Base-by-base conservation (phyloP, 306 rosid genomes). In the Sophora flavescens region DNA sequence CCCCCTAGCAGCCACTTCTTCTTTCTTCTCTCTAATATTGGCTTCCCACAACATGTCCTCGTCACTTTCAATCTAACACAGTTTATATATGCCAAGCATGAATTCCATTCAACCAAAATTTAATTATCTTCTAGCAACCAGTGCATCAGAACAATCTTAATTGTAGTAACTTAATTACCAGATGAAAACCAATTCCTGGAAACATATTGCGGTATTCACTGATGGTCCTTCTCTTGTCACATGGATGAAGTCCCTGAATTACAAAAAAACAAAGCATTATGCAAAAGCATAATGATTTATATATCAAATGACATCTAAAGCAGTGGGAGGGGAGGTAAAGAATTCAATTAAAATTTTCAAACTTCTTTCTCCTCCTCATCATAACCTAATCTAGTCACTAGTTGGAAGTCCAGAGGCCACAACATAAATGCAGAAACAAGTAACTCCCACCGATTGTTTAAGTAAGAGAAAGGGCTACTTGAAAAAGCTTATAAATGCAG, bases 131-230 rank as follows among this genome's bases (percentile, higher is more conserved):
- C 50, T 3, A 68, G 63, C 11, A 79, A 70, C 56, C 56, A 70
- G 65, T 71, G 50, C 65, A 67, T 54, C 16, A 67, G 35, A 74
- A 61, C 44, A 63, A 74, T 44, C 12, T 61, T 59, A 68, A 54
- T 16, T 71, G n/a, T 7, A 47, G 35, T 13, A 56, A 10, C 70
- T n/a, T 47, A 47, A 47, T 47, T 47, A 39, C 98, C 86, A 84
- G 78, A 64, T 96, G 91, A 86, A 93, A 91, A 86, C 89, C 93
- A 81, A 93, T 63, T 36, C 91, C 97, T 33, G 98, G 98, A 84
- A 93, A 93, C 75, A 93, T 86, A 57, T 82, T 50, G 60, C 54
- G 81, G 80, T 93, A 93, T 72, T 93, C 93, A 14, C 78, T 86
- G 61, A 93, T 70, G 77, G 90, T 83, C 83, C 91, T 85, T 84